phyloP scores from a whole-genome alignment of 495 filamentous ascomycete species.

The Penicillium egyptiacum region DNA sequence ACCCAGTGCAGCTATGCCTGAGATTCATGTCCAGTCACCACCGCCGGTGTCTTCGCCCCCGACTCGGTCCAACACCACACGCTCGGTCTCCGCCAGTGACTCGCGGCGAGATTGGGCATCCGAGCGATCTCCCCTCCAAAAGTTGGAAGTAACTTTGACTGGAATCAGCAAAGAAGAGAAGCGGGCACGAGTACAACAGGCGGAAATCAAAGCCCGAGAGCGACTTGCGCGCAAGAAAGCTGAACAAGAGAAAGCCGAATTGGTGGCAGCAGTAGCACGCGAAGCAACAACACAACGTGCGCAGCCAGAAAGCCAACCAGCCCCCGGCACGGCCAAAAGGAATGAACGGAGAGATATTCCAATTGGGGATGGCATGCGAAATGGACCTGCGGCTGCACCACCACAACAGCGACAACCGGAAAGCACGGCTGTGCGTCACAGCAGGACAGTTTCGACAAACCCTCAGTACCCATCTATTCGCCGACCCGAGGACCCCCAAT shows the following conservation, averaged over 20 bases:
- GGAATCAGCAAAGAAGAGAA: constrained; percentile 93
- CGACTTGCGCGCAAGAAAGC: constrained; percentile 40
- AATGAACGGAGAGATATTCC: constrained; percentile 8
- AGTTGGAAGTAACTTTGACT: constrained; percentile 80
- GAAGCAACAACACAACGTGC: constrained; percentile 3
- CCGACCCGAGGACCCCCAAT: constrained; percentile 20
- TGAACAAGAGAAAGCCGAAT: constrained; percentile 25
- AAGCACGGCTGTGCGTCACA: constrained; percentile 18
- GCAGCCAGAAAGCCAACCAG: constrained; percentile 6
- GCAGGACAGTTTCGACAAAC: constrained; percentile 20
- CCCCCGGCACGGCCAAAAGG: constrained; percentile 1
- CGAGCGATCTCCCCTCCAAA: constrained; percentile 86
- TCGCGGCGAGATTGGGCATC: constrained; percentile 57
- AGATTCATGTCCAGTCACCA: constrained; percentile 14
- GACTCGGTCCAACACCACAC: constrained; percentile 40
- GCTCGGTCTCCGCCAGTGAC: constrained; percentile 37
- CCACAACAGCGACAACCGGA: constrained; percentile 14
- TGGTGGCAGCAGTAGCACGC: constrained; percentile 11
- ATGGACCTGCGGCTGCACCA: not conserved
- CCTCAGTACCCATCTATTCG: constrained; percentile 20
- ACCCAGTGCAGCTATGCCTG: constrained; percentile 1
- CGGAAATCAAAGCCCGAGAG: constrained; percentile 61
- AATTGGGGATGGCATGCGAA: constrained; percentile 4
- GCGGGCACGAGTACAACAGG: constrained; percentile 74
- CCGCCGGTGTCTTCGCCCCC: constrained; percentile 17